These are phyloP conservation scores for Dictyostelium brefeldianum DNA, from an alignment of 78 protist genomes.

Conservation along the genomic window DNA sequence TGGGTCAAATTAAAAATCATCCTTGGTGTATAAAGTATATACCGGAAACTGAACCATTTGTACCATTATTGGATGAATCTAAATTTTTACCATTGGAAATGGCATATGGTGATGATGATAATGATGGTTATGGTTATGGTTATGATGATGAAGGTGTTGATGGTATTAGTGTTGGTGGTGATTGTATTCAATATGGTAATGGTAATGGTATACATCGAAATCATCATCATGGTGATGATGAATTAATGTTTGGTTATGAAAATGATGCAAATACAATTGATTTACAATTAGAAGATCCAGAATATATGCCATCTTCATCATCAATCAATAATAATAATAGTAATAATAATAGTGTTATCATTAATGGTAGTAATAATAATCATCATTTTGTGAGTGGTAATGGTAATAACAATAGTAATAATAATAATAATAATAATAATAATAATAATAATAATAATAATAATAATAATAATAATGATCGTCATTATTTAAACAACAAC, in stretches of 20 bases:
- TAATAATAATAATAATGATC: neutral
- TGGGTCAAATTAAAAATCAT: constrained; percentile 79
- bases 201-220: constrained; percentile 28
- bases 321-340: neutral
- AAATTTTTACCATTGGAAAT: constrained; percentile 67
- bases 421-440: neutral
- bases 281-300: constrained; percentile 11
- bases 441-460: neutral
- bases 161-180: constrained; percentile 43
- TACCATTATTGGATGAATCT: constrained; percentile 37
- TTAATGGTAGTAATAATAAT: neutral
- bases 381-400: neutral
- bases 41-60: constrained; percentile 31
- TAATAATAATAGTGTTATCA: neutral
- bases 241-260: constrained; percentile 72
- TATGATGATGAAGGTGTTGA: neutral
- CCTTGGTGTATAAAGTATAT: constrained; percentile 65
- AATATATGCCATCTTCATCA: neutral
- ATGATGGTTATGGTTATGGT: constrained; percentile 26
- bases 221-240: constrained; percentile 2
- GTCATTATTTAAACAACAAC: neutral
- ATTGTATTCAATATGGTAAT: constrained; percentile 50
- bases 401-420: neutral
- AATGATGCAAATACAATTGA: constrained; percentile 32
- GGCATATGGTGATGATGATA: constrained; percentile 58